phyloP scores from a whole-genome alignment of 257 asterid species.

The Mitragyna speciosa region DNA sequence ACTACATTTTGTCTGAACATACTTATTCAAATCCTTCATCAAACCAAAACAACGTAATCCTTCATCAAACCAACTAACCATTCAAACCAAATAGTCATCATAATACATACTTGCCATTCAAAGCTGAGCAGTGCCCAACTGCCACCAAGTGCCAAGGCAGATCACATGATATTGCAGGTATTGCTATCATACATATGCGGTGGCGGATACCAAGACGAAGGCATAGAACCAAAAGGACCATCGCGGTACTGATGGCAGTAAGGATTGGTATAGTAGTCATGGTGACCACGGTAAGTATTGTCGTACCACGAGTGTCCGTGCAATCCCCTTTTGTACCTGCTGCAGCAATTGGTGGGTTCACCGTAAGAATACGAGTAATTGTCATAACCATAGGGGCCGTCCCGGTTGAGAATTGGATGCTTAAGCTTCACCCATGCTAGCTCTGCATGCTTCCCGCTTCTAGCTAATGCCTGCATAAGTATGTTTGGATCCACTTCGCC shows the following conservation, averaged over 20 bases:
- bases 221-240: neutral
- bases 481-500: constrained; percentile 22
- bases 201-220: neutral
- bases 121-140: neutral
- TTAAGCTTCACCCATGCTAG: neutral
- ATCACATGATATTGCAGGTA: neutral
- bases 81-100: neutral
- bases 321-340: neutral
- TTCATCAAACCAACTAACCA: neutral
- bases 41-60: no score
- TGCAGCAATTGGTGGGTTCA: neutral
- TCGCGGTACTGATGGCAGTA: neutral
- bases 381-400: neutral
- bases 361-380: neutral
- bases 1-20: no score
- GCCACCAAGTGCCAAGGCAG: no score
- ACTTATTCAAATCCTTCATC: neutral
- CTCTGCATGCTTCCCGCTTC: constrained; percentile 19
- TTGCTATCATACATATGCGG: neutral
- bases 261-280: neutral
- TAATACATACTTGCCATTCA: neutral
- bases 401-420: neutral
- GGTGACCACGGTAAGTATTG: neutral
- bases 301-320: neutral
- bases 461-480: neutral